Evolutionary conservation across 106 monocot genomes (phyloP).

Genomic region (Chionographis japonica): DNA sequence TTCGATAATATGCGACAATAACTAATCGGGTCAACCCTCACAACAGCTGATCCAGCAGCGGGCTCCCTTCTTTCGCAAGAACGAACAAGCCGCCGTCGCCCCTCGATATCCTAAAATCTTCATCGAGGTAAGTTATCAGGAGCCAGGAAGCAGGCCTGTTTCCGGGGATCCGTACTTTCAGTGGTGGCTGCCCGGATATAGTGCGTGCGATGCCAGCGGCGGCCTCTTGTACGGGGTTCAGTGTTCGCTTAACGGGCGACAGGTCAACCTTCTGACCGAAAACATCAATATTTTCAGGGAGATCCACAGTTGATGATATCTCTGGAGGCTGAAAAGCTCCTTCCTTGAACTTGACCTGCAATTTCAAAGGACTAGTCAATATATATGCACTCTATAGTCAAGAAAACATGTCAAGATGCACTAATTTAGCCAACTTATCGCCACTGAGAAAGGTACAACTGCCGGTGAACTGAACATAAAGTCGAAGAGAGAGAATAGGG

Average conservation of each 20-base stretch:
- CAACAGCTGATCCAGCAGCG: conserved; percentile 58
- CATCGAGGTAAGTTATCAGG: conserved; percentile 77
- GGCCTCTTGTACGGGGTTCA: conserved; percentile 61
- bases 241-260: conserved; percentile 39
- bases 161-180: conserved; percentile 71
- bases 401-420: no score
- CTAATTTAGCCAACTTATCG: no score
- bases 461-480: no score
- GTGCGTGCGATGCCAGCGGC: conserved; percentile 41
- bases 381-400: no score
- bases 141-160: conserved; percentile 62
- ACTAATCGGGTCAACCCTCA: background rate
- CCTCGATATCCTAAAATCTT: conserved; percentile 88
- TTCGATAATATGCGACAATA: no score
- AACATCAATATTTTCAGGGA: conserved; percentile 55
- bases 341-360: conserved; percentile 80
- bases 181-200: conserved; percentile 78
- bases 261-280: conserved; percentile 71
- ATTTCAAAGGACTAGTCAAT: no score
- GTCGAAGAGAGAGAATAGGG: no score
- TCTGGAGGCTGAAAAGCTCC: conserved; percentile 65
- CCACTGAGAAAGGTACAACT: background rate
- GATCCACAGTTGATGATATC: conserved; percentile 55
- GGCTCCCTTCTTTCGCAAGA: conserved; percentile 81
- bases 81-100: conserved; percentile 89